These are phyloP conservation scores for Globisporangium radiosum DNA, from an alignment of 352 stramenopile species.

Conservation along the genomic window DNA sequence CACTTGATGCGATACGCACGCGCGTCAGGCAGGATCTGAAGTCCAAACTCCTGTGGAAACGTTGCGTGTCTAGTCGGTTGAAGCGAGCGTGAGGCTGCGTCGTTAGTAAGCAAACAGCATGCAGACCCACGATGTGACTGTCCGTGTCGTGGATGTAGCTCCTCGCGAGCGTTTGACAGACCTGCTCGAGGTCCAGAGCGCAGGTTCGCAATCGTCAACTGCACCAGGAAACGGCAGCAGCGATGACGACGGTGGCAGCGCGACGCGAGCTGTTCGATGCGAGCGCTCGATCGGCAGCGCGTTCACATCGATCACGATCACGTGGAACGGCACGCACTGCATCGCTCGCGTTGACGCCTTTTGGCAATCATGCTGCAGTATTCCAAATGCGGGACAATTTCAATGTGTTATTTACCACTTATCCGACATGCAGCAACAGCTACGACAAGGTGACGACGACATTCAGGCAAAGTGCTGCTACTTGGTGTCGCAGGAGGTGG, in stretches of 20 bases:
- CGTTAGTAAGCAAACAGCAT: no score
- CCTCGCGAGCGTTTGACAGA: not conserved
- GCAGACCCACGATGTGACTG: no score
- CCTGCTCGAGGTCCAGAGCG: slow-evolving; percentile 11
- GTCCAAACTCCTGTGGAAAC: slow-evolving; percentile 13
- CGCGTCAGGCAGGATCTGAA: slow-evolving; percentile 9
- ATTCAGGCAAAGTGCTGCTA: not conserved
- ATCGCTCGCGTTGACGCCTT: not conserved
- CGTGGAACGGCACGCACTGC: slow-evolving; percentile 12
- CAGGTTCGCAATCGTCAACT: not conserved
- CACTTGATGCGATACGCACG: slow-evolving; percentile 1
- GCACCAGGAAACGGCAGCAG: slow-evolving; percentile 2
- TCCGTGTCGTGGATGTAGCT: no score
- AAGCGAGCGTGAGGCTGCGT: no score
- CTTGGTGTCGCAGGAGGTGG: not conserved
- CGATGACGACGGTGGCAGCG: no score
- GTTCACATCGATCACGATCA: slow-evolving; percentile 6
- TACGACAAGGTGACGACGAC: no score
- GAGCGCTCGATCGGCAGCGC: slow-evolving; percentile 4
- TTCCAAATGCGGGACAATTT: no score
- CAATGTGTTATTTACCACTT: no score
- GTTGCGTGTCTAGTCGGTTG: not conserved
- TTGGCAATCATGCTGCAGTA: no score
- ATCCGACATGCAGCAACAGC: no score
- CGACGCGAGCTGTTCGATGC: no score